phyloP scores from a whole-genome alignment of 1,139 yeast species.

The Blastobotrys serpentis region DNA sequence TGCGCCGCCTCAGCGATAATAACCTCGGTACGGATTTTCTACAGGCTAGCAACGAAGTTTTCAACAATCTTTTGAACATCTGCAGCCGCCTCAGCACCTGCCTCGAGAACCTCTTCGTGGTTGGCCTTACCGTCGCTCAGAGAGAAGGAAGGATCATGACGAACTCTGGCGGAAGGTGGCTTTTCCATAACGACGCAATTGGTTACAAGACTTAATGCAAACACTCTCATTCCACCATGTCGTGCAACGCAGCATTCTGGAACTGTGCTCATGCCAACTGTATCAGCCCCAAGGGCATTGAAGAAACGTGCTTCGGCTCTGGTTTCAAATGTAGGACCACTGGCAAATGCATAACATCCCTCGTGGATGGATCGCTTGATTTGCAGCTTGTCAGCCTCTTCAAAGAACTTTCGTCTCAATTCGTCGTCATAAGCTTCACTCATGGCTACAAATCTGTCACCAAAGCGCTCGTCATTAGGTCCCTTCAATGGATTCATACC shows the following conservation, averaged over 20 bases:
- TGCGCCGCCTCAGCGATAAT: too few relatives aligned
- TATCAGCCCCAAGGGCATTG: slow-evolving; percentile 76
- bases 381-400: slow-evolving; percentile 52
- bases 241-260: slow-evolving; percentile 94
- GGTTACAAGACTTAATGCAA: slow-evolving; percentile 85
- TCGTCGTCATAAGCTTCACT: slow-evolving; percentile 86
- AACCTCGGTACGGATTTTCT: too few relatives aligned
- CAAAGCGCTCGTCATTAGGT: slow-evolving; percentile 73
- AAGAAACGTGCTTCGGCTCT: slow-evolving; percentile 88
- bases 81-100: slow-evolving; percentile 73
- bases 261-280: slow-evolving; percentile 97
- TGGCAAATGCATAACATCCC: slow-evolving; percentile 80
- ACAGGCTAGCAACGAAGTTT: slow-evolving; percentile 52
- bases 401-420: slow-evolving; percentile 51
- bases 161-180: slow-evolving; percentile 17
- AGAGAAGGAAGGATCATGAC: slow-evolving; percentile 45
- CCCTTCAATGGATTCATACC: slow-evolving; percentile 90
- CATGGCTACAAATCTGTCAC: slow-evolving; percentile 84
- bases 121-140: slow-evolving; percentile 79
- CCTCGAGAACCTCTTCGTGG: slow-evolving; percentile 84
- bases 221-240: slow-evolving; percentile 75
- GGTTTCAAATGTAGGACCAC: slow-evolving; percentile 94
- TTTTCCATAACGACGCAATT: slow-evolving; percentile 74
- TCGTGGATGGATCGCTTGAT: slow-evolving; percentile 69
- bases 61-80: slow-evolving; percentile 75